Evolutionary conservation across 169 alveolate genomes (phyloP).

Genomic region (Eimeria nieschulzi): DNA sequence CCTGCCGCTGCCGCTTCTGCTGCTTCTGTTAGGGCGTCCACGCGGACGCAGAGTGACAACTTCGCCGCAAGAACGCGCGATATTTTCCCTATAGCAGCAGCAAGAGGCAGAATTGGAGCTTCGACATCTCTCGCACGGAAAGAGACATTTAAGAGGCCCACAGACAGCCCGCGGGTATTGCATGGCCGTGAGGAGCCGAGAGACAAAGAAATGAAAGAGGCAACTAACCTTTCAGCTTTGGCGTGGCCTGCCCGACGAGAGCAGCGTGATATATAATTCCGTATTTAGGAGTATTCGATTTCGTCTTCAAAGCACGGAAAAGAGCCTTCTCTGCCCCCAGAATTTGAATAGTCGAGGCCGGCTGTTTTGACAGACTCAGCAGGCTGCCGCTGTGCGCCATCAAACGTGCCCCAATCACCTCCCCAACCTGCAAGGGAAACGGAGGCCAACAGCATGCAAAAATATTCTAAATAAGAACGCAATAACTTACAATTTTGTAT

Average conservation of each 20-base stretch:
- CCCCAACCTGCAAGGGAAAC: conserved; percentile 92
- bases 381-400: conserved; percentile 99
- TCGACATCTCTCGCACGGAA: background rate
- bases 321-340: conserved; percentile 96
- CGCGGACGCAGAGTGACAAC: conserved; percentile 98
- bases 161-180: background rate
- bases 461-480: background rate
- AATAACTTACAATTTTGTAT: background rate
- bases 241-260: conserved; percentile 98
- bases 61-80: conserved; percentile 99
- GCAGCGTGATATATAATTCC: conserved; percentile 99
- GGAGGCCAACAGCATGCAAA: background rate
- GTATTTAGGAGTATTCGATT: conserved; percentile 99
- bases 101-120: background rate
- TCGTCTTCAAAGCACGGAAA: conserved; percentile 98
- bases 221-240: conserved; percentile 95
- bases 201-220: background rate
- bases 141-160: background rate
- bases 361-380: conserved; percentile 98
- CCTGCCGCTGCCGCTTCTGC: conserved; percentile 75
- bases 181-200: background rate
- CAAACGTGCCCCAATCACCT: conserved; percentile 99
- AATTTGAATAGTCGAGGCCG: conserved; percentile 99
- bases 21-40: conserved; percentile 95
- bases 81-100: conserved; percentile 84